Base-by-base conservation (phyloP, 2,329 filamentous ascomycete species). In the Penicillium sp. region DNA sequence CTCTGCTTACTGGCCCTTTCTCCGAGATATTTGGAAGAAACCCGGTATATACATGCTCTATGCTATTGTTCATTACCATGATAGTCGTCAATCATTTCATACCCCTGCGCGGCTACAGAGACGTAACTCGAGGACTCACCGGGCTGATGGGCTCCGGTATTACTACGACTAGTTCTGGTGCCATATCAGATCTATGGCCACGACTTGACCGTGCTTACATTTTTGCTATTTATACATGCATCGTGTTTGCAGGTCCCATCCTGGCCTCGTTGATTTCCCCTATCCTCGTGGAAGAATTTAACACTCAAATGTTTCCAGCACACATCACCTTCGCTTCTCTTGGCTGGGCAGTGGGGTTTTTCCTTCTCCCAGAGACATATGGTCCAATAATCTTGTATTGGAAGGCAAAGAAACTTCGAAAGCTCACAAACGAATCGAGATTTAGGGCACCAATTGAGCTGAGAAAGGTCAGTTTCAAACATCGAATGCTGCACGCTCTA, bases 321-420 rank as follows among this genome's bases (percentile, higher is more conserved):
- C 33, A 38, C 9, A n/a, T 38, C 3, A 38, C 33, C 8, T 38
- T 38, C 14, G 12, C 14, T n/a, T 3, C 8, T 38, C 33, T 38
- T 64, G 28, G 8, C 28, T 33, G 28, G n/a, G n/a, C n/a, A n/a
- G n/a, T n/a, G n/a, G n/a, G n/a, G n/a, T 33, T 33, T 33, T 38
- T 38, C 33, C 12, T 38, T 38, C 33, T 38, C 6, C 33, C 33
- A 38, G 33, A 38, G 14, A 38, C 33, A n/a, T 38, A 38, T 7
- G 33, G 33, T n/a, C 33, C 33, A 3, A 38, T n/a, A 3, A 38
- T 38, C 12, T 38, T 38, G 14, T n/a, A 38, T 38, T 38, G 33
- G 33, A 38, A 38, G 12, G 33, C 33, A 16, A n/a, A 14, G 12
- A 11, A n/a, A 38, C 33, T 38, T 14, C 12, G 33, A 16, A 38